phyloP scores from a whole-genome alignment of 371 early-diverging fungal species.

The Apophysomyces sp. region DNA sequence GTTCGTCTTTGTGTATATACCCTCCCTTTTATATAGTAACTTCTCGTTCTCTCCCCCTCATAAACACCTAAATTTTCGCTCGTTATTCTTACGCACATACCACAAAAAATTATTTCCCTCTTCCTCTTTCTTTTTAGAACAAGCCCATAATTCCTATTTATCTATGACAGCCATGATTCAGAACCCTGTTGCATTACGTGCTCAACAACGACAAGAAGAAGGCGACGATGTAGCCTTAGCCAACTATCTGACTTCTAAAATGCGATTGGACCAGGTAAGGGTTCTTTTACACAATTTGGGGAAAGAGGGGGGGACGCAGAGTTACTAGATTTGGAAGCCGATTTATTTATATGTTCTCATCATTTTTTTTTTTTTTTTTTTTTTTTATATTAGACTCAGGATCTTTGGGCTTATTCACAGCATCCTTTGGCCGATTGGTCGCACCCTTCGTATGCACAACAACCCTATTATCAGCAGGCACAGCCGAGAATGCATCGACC shows the following conservation, averaged over 20 bases:
- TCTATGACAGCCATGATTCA: constrained; percentile 13
- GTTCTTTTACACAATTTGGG: constrained; percentile 4
- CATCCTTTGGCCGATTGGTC: constrained; percentile 8
- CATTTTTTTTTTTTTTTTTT: constrained; percentile 13
- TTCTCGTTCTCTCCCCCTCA: neutral
- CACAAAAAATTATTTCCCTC: neutral
- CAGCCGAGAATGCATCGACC: constrained; percentile 7
- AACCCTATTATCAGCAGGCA: constrained; percentile 17
- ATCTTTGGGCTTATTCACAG: constrained; percentile 19
- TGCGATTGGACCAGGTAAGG: constrained; percentile 25
- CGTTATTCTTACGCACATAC: neutral
- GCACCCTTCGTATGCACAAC: constrained; percentile 8
- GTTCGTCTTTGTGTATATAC: constrained; percentile 2
- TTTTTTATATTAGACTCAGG: constrained; percentile 12
- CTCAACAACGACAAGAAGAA: constrained; percentile 4
- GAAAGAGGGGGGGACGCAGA: constrained; percentile 4
- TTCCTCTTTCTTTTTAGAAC: neutral
- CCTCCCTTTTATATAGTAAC: neutral
- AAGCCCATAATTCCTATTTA: constrained; percentile 2
- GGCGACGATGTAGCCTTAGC: constrained; percentile 24
- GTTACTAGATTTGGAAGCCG: constrained; percentile 5
- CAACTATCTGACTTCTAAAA: constrained; percentile 19
- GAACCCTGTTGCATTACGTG: neutral
- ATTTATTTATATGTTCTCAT: constrained; percentile 9
- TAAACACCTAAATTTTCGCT: neutral